Evolutionary conservation across 1,284 basidiomycete genomes (phyloP).

Genomic region (Coriolopsis trogii): DNA sequence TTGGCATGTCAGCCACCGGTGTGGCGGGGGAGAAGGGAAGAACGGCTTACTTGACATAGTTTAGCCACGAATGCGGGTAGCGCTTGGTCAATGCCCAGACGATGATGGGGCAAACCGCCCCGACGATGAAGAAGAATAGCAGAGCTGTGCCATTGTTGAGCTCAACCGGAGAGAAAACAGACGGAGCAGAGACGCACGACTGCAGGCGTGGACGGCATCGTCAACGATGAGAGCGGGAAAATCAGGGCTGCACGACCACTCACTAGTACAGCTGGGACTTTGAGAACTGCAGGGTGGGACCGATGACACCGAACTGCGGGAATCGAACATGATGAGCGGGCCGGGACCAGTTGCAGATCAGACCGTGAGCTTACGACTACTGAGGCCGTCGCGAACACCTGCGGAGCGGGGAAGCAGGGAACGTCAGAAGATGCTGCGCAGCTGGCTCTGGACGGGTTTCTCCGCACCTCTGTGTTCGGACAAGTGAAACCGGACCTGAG

Average conservation of each 20-base stretch:
- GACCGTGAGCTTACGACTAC: conserved; percentile 27
- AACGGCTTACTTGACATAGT: conserved; percentile 44
- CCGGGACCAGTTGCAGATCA: not conserved
- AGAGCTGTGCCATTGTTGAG: conserved; percentile 28
- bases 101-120: conserved; percentile 44
- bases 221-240: not conserved
- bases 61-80: conserved; percentile 43
- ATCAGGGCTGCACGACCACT: conserved; percentile 15
- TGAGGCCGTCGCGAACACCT: conserved; percentile 38
- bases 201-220: not conserved
- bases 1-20: not conserved
- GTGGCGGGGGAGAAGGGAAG: not conserved
- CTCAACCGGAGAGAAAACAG: not conserved
- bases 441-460: not conserved
- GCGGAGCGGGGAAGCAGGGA: not conserved
- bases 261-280: conserved; percentile 44
- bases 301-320: conserved; percentile 43
- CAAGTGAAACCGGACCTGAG: conserved; percentile 43
- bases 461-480: conserved; percentile 41
- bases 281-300: conserved; percentile 44
- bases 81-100: conserved; percentile 40
- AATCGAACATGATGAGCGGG: not conserved
- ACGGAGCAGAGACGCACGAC: conserved; percentile 18
- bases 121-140: conserved; percentile 51
- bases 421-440: not conserved